phyloP scores from a whole-genome alignment of 2,329 filamentous ascomycete genomes.

The Penicillium glabrum region DNA sequence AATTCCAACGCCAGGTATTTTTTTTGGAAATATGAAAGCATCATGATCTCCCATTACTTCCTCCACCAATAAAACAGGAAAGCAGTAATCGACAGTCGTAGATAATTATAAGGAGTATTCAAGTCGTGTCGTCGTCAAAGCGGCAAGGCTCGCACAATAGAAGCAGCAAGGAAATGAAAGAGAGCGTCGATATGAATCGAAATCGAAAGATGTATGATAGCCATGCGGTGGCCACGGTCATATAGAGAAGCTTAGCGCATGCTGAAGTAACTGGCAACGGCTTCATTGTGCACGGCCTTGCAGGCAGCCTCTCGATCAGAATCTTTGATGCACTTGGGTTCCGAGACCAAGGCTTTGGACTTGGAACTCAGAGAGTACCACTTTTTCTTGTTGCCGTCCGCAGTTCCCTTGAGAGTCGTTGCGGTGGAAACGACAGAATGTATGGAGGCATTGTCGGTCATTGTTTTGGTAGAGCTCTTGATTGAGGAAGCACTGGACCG shows the following conservation, averaged over 20 bases:
- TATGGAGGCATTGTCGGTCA: constrained; percentile 19
- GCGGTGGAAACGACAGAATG: constrained; percentile 25
- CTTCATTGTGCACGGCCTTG: constrained; percentile 21
- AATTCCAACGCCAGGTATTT: background rate
- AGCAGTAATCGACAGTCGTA: background rate
- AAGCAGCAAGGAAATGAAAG: background rate
- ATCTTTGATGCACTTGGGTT: background rate
- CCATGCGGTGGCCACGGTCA: background rate
- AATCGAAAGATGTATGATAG: background rate
- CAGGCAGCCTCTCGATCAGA: constrained; percentile 1
- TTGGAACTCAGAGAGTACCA: constrained; percentile 21
- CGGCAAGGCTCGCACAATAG: background rate
- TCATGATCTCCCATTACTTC: background rate
- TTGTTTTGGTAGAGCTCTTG: constrained; percentile 5
- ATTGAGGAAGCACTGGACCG: background rate
- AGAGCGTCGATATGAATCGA: background rate
- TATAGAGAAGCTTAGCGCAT: constrained; percentile 16
- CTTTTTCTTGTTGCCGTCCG: constrained; percentile 17
- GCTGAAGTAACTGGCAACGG: constrained; percentile 22
- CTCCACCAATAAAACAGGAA: background rate
- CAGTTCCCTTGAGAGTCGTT: constrained; percentile 23
- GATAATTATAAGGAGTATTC: constrained; percentile 6
- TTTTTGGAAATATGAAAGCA: background rate
- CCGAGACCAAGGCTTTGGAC: background rate
- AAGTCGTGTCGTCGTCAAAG: constrained; percentile 16